A percentile compares a stretch with the other conserved stretches of the same genome.
Evolutionary conservation across 805 yeast genomes (phyloP).

Genomic region (Teunomyces lycoperdinae): DNA sequence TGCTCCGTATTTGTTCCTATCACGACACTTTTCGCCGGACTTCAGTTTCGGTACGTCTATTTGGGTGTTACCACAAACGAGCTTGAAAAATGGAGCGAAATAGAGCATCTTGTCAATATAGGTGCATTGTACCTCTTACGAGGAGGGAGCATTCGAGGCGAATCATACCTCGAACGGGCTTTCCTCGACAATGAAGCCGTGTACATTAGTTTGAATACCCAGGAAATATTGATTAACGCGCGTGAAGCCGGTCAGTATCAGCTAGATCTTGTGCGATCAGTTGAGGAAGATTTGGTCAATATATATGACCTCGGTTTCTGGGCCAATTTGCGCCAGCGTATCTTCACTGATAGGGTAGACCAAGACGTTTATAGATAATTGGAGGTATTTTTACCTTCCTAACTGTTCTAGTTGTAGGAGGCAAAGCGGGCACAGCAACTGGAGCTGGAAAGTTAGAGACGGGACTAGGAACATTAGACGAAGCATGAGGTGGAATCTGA

Average conservation of each 20-base stretch:
- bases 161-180: conserved; percentile 14
- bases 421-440: not conserved
- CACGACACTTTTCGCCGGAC: conserved; percentile 22
- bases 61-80: conserved; percentile 79
- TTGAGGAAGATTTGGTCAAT: conserved; percentile 35
- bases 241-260: conserved; percentile 8
- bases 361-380: conserved; percentile 14
- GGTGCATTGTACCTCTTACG: conserved; percentile 9
- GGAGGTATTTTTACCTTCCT: conserved; percentile 11
- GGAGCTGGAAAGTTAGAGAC: not conserved
- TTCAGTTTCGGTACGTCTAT: conserved; percentile 49
- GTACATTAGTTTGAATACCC: conserved; percentile 28
- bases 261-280: conserved; percentile 19
- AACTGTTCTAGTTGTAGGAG: not conserved
- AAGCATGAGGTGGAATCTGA: not conserved
- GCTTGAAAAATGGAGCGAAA: conserved; percentile 64
- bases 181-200: conserved; percentile 14
- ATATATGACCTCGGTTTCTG: conserved; percentile 51
- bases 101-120: conserved; percentile 43
- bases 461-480: not conserved
- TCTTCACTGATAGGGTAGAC: conserved; percentile 10
- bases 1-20: conserved; percentile 44
- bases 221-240: conserved; percentile 18
- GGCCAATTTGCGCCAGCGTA: conserved; percentile 35
- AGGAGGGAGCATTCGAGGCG: conserved; percentile 2